These are phyloP conservation scores for Stylosanthes scabra DNA, from an alignment of 331 rosid species.

Conservation along the genomic window DNA sequence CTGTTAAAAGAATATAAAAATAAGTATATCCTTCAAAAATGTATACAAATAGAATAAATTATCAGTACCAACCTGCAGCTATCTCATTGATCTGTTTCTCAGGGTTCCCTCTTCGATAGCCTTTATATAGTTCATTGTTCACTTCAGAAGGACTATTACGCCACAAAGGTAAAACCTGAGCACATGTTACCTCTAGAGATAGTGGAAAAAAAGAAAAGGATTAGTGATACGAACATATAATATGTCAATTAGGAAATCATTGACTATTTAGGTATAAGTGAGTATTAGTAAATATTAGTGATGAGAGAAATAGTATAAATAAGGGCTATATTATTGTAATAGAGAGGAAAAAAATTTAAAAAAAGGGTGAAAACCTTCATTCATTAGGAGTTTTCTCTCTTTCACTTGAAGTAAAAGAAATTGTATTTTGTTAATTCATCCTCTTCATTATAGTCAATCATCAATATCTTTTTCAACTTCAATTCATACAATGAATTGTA, in stretches of 20 bases:
- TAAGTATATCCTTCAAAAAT: conserved; percentile 32
- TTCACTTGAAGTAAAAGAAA: conserved; percentile 18
- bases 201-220: too few relatives aligned
- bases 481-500: too few relatives aligned
- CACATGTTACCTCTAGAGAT: conserved; percentile 68
- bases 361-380: too few relatives aligned
- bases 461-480: too few relatives aligned
- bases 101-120: conserved; percentile 67
- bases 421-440: background rate
- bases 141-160: conserved; percentile 75
- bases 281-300: too few relatives aligned
- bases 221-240: too few relatives aligned
- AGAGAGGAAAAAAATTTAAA: too few relatives aligned
- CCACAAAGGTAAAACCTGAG: conserved; percentile 78
- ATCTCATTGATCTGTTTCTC: conserved; percentile 77
- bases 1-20: conserved; percentile 51
- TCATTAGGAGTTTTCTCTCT: background rate
- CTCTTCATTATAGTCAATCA: too few relatives aligned
- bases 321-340: too few relatives aligned
- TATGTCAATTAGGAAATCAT: too few relatives aligned
- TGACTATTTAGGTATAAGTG: too few relatives aligned
- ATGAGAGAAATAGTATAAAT: too few relatives aligned
- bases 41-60: conserved; percentile 9
- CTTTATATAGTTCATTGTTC: conserved; percentile 75
- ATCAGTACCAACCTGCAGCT: conserved; percentile 66